Evolutionary conservation across 257 asterid species (phyloP).

Genomic region (Prunella vulgaris): DNA sequence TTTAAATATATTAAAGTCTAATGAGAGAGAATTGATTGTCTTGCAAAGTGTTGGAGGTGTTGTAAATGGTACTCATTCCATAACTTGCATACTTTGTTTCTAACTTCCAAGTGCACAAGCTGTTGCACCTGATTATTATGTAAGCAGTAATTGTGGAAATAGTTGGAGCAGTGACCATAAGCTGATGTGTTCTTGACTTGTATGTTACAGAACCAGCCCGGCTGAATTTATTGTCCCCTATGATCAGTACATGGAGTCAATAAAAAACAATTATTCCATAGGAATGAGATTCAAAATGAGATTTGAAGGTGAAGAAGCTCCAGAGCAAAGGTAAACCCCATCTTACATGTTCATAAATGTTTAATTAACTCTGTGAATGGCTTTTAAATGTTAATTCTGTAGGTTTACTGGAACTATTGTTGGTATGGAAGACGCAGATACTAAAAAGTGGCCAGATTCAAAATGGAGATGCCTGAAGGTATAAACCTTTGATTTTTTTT

Average conservation of each 20-base stretch:
- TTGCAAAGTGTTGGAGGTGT: no score
- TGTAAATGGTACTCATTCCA: neutral
- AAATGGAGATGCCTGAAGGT: slow-evolving; percentile 98
- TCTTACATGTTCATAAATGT: neutral
- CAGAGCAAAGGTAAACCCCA: slow-evolving; percentile 77
- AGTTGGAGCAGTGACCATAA: neutral
- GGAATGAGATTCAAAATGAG: slow-evolving; percentile 98
- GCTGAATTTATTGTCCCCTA: slow-evolving; percentile 82
- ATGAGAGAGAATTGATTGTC: no score
- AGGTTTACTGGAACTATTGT: slow-evolving; percentile 95
- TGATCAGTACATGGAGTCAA: slow-evolving; percentile 78
- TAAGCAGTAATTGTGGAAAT: neutral
- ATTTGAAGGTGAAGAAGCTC: slow-evolving; percentile 99
- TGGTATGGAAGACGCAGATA: slow-evolving; percentile 78
- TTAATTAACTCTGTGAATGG: neutral
- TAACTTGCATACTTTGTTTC: neutral
- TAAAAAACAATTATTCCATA: slow-evolving; percentile 66
- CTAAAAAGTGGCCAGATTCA: slow-evolving; percentile 71
- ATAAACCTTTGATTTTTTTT: neutral
- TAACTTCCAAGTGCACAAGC: neutral
- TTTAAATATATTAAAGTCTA: no score
- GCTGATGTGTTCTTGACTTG: neutral
- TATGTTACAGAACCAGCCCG: slow-evolving; percentile 71
- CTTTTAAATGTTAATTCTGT: slow-evolving; percentile 7
- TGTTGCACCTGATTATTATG: neutral